Conservation (phyloP, 1,139 yeast species). For the Yamadazyma buinensis region DNA sequence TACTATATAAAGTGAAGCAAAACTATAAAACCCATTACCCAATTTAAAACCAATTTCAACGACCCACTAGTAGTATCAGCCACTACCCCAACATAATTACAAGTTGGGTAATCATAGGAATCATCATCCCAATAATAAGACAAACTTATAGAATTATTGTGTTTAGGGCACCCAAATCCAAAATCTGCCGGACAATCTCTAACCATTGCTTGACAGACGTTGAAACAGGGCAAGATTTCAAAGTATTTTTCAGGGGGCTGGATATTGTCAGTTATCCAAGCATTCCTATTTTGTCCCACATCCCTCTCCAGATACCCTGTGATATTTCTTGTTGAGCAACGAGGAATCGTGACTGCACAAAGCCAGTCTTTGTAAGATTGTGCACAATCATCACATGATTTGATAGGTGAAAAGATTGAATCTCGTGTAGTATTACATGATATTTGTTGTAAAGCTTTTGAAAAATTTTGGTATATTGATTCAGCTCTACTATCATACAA, state of each 20-base stretch:
- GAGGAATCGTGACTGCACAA: slow-evolving; percentile 85
- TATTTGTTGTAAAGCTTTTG: slow-evolving; percentile 70
- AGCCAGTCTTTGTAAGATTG: slow-evolving; percentile 80
- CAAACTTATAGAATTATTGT: slow-evolving; percentile 29
- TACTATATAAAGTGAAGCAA: slow-evolving; percentile 1
- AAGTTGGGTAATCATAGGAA: slow-evolving; percentile 32
- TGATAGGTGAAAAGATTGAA: slow-evolving; percentile 67
- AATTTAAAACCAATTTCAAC: slow-evolving; percentile 1
- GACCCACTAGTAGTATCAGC: slow-evolving; percentile 5
- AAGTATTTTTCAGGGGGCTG: slow-evolving; percentile 61
- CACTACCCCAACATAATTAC: slow-evolving; percentile 46
- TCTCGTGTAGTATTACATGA: slow-evolving; percentile 75
- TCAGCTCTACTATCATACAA: slow-evolving; percentile 66
- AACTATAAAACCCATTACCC: slow-evolving; percentile 4
- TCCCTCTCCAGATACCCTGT: slow-evolving; percentile 48
- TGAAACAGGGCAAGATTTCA: slow-evolving; percentile 84
- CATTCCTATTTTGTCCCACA: slow-evolving; percentile 56
- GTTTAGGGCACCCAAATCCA: slow-evolving; percentile 67
- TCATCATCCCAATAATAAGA: slow-evolving; percentile 48
- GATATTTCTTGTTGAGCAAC: slow-evolving; percentile 59
- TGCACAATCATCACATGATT: slow-evolving; percentile 71
- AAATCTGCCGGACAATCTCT: slow-evolving; percentile 81
- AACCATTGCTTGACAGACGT: slow-evolving; percentile 73
- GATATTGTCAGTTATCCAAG: slow-evolving; percentile 51
- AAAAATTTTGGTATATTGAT: slow-evolving; percentile 58